These are phyloP conservation scores for Glycine tomentella DNA, from an alignment of 306 rosid genomes.

Conservation along the genomic window DNA sequence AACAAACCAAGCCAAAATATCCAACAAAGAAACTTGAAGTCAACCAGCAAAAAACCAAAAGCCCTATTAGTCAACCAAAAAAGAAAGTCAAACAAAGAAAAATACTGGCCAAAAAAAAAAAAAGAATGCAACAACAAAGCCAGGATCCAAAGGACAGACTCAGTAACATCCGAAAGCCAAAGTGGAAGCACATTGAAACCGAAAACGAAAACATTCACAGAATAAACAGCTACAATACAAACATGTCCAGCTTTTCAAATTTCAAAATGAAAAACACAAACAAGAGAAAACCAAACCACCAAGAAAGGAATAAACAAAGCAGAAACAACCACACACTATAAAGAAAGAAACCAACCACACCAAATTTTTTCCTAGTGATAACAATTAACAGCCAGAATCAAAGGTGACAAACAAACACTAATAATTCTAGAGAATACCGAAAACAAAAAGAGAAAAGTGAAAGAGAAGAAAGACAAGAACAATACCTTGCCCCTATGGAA, in stretches of 20 bases:
- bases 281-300: constrained; percentile 35
- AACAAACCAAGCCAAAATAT: constrained; percentile 32
- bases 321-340: constrained; percentile 22
- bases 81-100: not conserved
- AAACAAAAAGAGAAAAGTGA: not conserved
- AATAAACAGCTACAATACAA: constrained; percentile 27
- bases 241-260: constrained; percentile 10
- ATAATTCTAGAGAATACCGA: not conserved
- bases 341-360: constrained; percentile 12
- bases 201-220: constrained; percentile 5
- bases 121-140: constrained; percentile 15
- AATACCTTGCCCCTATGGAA: constrained; percentile 42
- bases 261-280: constrained; percentile 27
- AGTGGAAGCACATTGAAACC: constrained; percentile 24
- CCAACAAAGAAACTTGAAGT: not conserved
- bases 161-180: constrained; percentile 2
- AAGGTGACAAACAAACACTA: not conserved
- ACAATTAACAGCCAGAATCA: not conserved
- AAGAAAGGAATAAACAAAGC: constrained; percentile 45
- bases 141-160: constrained; percentile 26
- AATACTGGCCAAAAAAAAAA: not conserved
- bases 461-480: not conserved
- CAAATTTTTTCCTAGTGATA: not conserved
- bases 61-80: constrained; percentile 2
- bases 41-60: constrained; percentile 7